Evolutionary conservation across 2,329 filamentous ascomycete species (phyloP), one percentile per base, ranked within the genome.

Genomic region (Drechmeria coniospora): DNA sequence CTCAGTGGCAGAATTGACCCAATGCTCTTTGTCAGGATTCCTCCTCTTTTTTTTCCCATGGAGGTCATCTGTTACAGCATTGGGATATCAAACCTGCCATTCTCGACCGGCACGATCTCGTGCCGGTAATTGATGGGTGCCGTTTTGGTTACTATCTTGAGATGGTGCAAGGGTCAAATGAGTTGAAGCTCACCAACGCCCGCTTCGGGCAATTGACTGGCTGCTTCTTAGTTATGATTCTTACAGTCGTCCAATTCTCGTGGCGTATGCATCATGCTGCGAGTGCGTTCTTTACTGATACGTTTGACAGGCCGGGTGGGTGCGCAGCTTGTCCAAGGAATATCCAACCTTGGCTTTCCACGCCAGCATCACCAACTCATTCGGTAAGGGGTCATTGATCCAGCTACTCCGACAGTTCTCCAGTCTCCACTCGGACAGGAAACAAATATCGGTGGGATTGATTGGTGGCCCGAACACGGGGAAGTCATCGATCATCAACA

Each of bases 221-320:
- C 71, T 69, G 69, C 65, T 80, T 95, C 90, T 92, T 98, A 98
- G 90, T 95, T 79, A 82, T 79, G 81, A 80, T 78, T 79, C 86
- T 87, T 70, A 98, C 61, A 65, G 57, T 44, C 46, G 38, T 25
- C 30, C 26, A 26, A 25, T 27, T 6, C 15, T 13, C n/a, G n/a
- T n/a, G n/a, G n/a, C n/a, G n/a, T n/a, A n/a, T n/a, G n/a, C n/a
- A n/a, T n/a, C n/a, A n/a, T n/a, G n/a, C n/a, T n/a, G n/a, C n/a
- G n/a, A n/a, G n/a, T n/a, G n/a, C n/a, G n/a, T n/a, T n/a, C n/a
- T n/a, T n/a, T n/a, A n/a, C n/a, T n/a, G n/a, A n/a, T n/a, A n/a
- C n/a, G n/a, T n/a, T n/a, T n/a, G 28, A 42, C 27, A 95, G 90
- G 87, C 90, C 45, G 74, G 79, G 34, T 98, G 90, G 90, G 87